Conservation (phyloP, 371 early-diverging fungal species). For the Saksenaea vasiformis region DNA sequence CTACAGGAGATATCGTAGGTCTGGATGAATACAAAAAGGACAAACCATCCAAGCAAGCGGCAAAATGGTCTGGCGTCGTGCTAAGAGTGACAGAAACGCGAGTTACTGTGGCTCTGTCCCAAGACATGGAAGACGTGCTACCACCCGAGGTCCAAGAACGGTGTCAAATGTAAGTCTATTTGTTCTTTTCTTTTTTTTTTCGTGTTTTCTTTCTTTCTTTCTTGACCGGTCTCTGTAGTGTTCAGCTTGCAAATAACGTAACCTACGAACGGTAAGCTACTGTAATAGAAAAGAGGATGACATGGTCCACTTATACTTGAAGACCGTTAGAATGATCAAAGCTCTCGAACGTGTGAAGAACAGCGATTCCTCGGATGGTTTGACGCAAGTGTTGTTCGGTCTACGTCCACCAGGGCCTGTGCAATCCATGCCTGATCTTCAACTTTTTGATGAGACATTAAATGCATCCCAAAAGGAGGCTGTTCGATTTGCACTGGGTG, state of each 20-base stretch:
- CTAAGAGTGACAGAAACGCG: slow-evolving; percentile 59
- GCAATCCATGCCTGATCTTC: slow-evolving; percentile 19
- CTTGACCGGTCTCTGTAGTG: slow-evolving; percentile 16
- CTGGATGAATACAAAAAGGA: slow-evolving; percentile 63
- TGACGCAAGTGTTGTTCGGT: slow-evolving; percentile 33
- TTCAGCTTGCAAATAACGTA: slow-evolving; percentile 77
- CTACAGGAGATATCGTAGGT: slow-evolving; percentile 78
- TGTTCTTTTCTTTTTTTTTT: too few relatives aligned
- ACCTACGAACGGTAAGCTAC: slow-evolving; percentile 68
- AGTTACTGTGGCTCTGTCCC: slow-evolving; percentile 65
- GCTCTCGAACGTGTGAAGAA: slow-evolving; percentile 38
- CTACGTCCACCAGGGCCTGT: slow-evolving; percentile 21
- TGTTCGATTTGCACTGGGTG: slow-evolving; percentile 65
- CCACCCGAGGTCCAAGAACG: slow-evolving; percentile 69
- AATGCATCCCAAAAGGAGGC: slow-evolving; percentile 82
- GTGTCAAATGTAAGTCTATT: slow-evolving; percentile 65
- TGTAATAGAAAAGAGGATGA: not conserved
- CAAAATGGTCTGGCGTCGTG: slow-evolving; percentile 57
- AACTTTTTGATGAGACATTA: slow-evolving; percentile 65
- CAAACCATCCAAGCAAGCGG: slow-evolving; percentile 33
- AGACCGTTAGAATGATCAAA: slow-evolving; percentile 45
- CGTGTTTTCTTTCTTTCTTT: not conserved
- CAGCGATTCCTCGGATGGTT: slow-evolving; percentile 8
- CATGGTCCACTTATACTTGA: too few relatives aligned
- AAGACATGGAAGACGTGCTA: slow-evolving; percentile 56